These are phyloP conservation scores for Phytophthora vignae DNA, from an alignment of 352 stramenopile species.

Conservation along the genomic window DNA sequence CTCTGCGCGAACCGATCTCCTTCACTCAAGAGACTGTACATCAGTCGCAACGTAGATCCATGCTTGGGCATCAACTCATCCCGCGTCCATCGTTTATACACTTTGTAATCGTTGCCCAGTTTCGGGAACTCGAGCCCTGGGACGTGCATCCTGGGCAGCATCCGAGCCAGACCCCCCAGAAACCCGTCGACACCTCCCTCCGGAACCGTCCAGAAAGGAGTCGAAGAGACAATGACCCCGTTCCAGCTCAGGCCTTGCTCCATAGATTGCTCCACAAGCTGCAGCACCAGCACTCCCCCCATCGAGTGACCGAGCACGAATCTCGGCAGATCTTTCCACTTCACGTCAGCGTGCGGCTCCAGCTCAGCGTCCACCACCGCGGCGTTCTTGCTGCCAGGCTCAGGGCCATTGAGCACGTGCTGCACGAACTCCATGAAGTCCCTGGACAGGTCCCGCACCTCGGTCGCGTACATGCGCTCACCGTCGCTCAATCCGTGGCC, in stretches of 20 bases:
- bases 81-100: conserved; percentile 40
- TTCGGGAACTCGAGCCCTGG: conserved; percentile 38
- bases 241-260: conserved; percentile 37
- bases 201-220: conserved; percentile 44
- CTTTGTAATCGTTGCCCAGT: conserved; percentile 37
- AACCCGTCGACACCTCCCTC: conserved; percentile 25
- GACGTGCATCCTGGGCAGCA: conserved; percentile 48
- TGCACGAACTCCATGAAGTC: conserved; percentile 67
- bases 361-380: conserved; percentile 40
- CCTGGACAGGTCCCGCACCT: conserved; percentile 52
- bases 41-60: conserved; percentile 38
- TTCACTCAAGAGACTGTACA: conserved; percentile 34
- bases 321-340: conserved; percentile 51
- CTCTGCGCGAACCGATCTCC: conserved; percentile 32
- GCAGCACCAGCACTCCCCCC: conserved; percentile 53
- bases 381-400: conserved; percentile 19
- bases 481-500: conserved; percentile 68
- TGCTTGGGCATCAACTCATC: conserved; percentile 45
- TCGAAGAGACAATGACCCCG: conserved; percentile 52
- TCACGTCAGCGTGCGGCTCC: conserved; percentile 38
- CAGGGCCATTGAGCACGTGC: conserved; percentile 40
- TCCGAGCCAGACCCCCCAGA: conserved; percentile 31
- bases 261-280: conserved; percentile 34
- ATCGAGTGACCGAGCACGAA: conserved; percentile 73
- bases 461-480: conserved; percentile 59